Evolutionary conservation across 208 protist genomes (phyloP).

Genomic region (Cochliopodium minus): DNA sequence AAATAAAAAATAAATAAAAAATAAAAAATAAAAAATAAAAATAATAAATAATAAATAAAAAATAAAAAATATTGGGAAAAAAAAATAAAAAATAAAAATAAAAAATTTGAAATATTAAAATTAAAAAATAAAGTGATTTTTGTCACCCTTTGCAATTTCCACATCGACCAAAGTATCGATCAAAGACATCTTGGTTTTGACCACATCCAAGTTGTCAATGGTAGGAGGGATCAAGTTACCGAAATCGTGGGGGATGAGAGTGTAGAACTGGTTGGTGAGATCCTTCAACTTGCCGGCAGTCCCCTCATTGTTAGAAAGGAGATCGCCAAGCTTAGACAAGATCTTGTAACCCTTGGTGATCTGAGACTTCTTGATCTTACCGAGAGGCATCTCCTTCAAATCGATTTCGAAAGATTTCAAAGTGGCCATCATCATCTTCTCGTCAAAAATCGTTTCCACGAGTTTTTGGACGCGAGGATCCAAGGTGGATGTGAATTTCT

Average conservation of each 20-base stretch:
- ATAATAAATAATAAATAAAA: background rate
- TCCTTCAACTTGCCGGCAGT: background rate
- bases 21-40: background rate
- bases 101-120: constrained; percentile 36
- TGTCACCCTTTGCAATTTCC: constrained; percentile 38
- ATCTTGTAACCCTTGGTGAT: constrained; percentile 33
- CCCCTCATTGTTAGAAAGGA: background rate
- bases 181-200: constrained; percentile 41
- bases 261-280: background rate
- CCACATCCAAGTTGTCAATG: background rate
- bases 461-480: constrained; percentile 30
- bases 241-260: background rate
- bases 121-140: constrained; percentile 41
- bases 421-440: constrained; percentile 37
- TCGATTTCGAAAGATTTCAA: constrained; percentile 52
- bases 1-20: background rate
- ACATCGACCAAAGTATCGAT: constrained; percentile 52
- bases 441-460: constrained; percentile 42
- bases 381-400: constrained; percentile 49
- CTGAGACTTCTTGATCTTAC: constrained; percentile 51
- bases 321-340: background rate
- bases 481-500: constrained; percentile 26
- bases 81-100: constrained; percentile 24
- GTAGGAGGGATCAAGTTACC: background rate
- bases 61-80: background rate